A percentile compares a stretch with the other conserved stretches of the same genome.
Evolutionary conservation across 2,329 filamentous ascomycete species (phyloP).

Genomic region (Alternaria sp.): DNA sequence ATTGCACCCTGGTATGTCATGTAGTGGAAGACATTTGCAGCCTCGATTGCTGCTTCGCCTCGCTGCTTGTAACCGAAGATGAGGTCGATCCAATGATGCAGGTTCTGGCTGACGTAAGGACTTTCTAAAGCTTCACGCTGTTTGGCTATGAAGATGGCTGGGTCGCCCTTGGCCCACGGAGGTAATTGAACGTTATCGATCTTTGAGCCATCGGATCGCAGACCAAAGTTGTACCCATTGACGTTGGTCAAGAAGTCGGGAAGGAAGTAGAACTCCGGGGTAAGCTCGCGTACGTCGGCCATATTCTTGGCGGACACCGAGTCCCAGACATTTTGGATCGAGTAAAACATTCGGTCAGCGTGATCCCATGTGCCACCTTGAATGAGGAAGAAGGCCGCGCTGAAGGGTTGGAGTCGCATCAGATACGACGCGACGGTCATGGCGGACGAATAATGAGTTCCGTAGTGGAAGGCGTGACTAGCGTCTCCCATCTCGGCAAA

Average conservation of each 20-base stretch:
- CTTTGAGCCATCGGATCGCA: conserved; percentile 77
- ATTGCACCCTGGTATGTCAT: conserved; percentile 93
- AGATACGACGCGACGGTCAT: conserved; percentile 99
- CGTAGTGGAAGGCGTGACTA: conserved; percentile 87
- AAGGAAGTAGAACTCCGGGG: conserved; percentile 96
- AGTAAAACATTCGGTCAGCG: conserved; percentile 93
- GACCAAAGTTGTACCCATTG: conserved; percentile 93
- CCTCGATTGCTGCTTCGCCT: conserved; percentile 89
- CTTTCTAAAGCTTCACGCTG: conserved; percentile 96
- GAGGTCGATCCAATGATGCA: conserved; percentile 95
- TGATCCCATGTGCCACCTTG: conserved; percentile 98
- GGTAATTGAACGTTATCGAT: conserved; percentile 91
- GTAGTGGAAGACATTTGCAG: conserved; percentile 94
- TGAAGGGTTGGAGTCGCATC: conserved; percentile 93
- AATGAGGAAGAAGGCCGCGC: conserved; percentile 90
- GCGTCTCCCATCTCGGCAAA: conserved; percentile 89
- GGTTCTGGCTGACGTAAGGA: conserved; percentile 84
- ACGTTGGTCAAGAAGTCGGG: conserved; percentile 94
- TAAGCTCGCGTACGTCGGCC: conserved; percentile 92
- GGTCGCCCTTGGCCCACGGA: conserved; percentile 95
- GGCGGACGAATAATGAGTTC: conserved; percentile 97
- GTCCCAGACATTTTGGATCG: conserved; percentile 86
- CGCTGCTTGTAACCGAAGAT: conserved; percentile 94
- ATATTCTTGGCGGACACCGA: conserved; percentile 90
- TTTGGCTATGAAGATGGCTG: conserved; percentile 93